A percentile compares a stretch with the other conserved stretches of the same genome.
phyloP scores from a whole-genome alignment of 2,329 filamentous ascomycete species.

The Phaeophleospora eucalypticola region DNA sequence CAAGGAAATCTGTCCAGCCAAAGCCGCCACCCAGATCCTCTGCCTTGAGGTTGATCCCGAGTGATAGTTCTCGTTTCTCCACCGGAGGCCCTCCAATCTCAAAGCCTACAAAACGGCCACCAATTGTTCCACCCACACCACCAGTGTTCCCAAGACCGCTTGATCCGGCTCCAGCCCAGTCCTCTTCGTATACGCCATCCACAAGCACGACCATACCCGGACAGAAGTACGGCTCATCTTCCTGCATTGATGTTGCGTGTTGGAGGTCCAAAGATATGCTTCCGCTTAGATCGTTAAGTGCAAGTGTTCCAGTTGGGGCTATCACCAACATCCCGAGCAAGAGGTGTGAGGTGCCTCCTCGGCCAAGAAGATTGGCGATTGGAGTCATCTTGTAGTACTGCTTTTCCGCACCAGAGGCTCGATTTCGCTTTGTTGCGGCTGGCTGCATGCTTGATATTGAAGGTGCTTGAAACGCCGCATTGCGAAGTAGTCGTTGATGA shows the following conservation, averaged over 20 bases:
- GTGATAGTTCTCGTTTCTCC: slow-evolving; percentile 73
- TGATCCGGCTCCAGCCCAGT: slow-evolving; percentile 66
- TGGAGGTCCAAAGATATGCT: slow-evolving; percentile 80
- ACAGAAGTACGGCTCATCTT: slow-evolving; percentile 80
- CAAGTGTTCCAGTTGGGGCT: slow-evolving; percentile 74
- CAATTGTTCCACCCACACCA: slow-evolving; percentile 83
- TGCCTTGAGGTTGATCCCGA: slow-evolving; percentile 55
- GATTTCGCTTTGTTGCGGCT: slow-evolving; percentile 32
- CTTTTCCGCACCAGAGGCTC: slow-evolving; percentile 53
- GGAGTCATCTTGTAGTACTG: slow-evolving; percentile 84
- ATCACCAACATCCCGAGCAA: slow-evolving; percentile 78
- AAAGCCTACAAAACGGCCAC: slow-evolving; percentile 86
- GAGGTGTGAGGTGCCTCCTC: slow-evolving; percentile 79
- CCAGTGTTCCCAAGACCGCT: slow-evolving; percentile 60
- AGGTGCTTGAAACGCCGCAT: slow-evolving; percentile 86
- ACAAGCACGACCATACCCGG: slow-evolving; percentile 95
- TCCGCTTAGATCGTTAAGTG: slow-evolving; percentile 81
- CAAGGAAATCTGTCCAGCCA: slow-evolving; percentile 95
- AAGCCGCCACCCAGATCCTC: slow-evolving; percentile 74
- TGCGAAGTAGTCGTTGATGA: slow-evolving; percentile 84
- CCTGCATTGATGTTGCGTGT: slow-evolving; percentile 73
- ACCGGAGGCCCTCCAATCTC: slow-evolving; percentile 89
- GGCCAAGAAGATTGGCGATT: slow-evolving; percentile 69
- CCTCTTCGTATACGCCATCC: slow-evolving; percentile 95
- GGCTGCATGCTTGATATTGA: slow-evolving; percentile 55